phyloP scores from a whole-genome alignment of 2,329 filamentous ascomycete genomes.

The Sclerotiophoma versabilis region DNA sequence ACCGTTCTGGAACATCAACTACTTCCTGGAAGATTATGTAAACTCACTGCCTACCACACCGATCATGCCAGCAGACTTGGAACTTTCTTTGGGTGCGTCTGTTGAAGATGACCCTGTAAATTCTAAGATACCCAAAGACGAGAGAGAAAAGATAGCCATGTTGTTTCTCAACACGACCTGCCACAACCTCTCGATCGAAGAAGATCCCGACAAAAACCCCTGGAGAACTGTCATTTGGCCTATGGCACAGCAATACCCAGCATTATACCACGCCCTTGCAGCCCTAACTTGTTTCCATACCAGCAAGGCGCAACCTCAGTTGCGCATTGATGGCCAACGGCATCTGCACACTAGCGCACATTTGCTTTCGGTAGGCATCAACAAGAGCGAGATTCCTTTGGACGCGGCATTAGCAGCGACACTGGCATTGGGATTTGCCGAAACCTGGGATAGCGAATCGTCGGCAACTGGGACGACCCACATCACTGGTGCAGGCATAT shows the following conservation, averaged over 20 bases:
- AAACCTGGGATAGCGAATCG: slow-evolving; percentile 71
- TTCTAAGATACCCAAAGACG: slow-evolving; percentile 9
- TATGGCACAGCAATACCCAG: slow-evolving; percentile 66
- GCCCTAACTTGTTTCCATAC: slow-evolving; percentile 72
- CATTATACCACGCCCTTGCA: slow-evolving; percentile 70
- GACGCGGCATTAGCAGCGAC: slow-evolving; percentile 71
- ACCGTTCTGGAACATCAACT: slow-evolving; percentile 23
- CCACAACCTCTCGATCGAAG: slow-evolving; percentile 72
- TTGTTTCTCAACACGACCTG: slow-evolving; percentile 68
- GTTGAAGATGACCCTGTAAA: not conserved
- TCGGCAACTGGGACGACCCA: slow-evolving; percentile 69
- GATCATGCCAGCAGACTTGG: slow-evolving; percentile 8
- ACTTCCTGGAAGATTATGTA: slow-evolving; percentile 24
- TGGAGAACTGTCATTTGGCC: slow-evolving; percentile 75
- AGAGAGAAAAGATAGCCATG: slow-evolving; percentile 18
- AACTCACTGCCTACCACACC: slow-evolving; percentile 12
- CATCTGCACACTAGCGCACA: slow-evolving; percentile 69
- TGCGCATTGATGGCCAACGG: slow-evolving; percentile 67
- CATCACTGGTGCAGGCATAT: slow-evolving; percentile 67
- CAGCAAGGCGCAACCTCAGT: slow-evolving; percentile 60
- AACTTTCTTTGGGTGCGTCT: not conserved
- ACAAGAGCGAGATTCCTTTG: slow-evolving; percentile 65
- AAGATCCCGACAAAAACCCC: slow-evolving; percentile 70
- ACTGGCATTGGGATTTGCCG: slow-evolving; percentile 69
- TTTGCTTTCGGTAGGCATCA: slow-evolving; percentile 58